phyloP scores from a whole-genome alignment of 139 green algal species.

The Chlorella sp. region DNA sequence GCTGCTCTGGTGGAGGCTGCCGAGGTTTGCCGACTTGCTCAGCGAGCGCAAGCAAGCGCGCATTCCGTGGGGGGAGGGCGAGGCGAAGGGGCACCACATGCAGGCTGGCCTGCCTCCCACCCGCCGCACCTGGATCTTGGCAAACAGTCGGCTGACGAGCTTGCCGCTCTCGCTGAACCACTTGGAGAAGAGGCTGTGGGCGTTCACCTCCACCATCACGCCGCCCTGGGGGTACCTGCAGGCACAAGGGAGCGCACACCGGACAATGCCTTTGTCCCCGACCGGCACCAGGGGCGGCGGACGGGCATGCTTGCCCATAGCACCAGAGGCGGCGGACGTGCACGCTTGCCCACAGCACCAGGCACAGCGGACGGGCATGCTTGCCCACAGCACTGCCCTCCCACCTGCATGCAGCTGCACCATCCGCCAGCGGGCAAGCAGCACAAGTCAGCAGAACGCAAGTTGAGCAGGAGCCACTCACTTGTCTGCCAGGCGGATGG shows the following conservation, averaged over 20 bases:
- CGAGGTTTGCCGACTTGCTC: too few species aligned
- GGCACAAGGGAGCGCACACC: neutral
- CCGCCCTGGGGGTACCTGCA: slow-evolving; percentile 68
- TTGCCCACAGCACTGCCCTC: too few species aligned
- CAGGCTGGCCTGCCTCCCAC: neutral
- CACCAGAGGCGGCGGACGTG: too few species aligned
- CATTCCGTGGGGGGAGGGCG: too few species aligned
- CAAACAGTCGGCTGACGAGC: slow-evolving; percentile 76
- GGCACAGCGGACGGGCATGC: neutral
- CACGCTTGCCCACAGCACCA: neutral
- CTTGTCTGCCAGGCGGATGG: slow-evolving; percentile 52
- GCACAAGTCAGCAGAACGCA: neutral
- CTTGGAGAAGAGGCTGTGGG: slow-evolving; percentile 95
- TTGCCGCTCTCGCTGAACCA: slow-evolving; percentile 93
- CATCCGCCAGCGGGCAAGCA: neutral
- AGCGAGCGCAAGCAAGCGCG: too few species aligned
- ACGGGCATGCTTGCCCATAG: too few species aligned
- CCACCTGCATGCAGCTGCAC: neutral
- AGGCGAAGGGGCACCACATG: neutral
- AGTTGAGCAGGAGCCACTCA: slow-evolving; percentile 15
- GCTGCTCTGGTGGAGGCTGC: too few species aligned
- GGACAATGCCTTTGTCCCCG: too few species aligned
- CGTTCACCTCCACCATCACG: slow-evolving; percentile 95
- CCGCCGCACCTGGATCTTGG: slow-evolving; percentile 65
- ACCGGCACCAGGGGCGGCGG: neutral